Base-by-base conservation (phyloP, 345 rosid genomes). In the Lumnitzera littorea region DNA sequence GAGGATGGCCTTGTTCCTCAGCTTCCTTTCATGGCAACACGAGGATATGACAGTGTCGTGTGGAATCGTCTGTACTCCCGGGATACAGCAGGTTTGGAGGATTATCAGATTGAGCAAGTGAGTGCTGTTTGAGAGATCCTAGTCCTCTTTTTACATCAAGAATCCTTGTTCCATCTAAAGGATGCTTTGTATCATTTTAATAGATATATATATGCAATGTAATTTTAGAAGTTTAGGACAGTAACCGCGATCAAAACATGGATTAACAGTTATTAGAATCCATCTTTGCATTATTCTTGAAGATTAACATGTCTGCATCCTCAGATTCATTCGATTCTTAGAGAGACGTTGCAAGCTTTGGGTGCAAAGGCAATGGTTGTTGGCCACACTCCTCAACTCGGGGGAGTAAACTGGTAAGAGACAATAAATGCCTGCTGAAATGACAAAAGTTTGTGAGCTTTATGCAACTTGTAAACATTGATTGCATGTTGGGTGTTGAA, bases 281-380 rank as follows among this genome's bases (percentile, higher is more conserved):
- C 46, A 29, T 2, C 31, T 27, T 9, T 36, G 50, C 56, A 53
- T 11, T 3, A 43, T 50, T 51, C 24, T 53, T 58, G 59, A 51
- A 61, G 58, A 68, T 74, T 43, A 64, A 59, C 41, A 55, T 49
- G 11, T 31, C 52, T 55, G 17, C 48, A 23, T 74, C 15, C 61
- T 53, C 85, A 89, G 96, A 77, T 87, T 74, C 69, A 75, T 62
- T 68, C 72, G 17, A 56, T 80, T 70, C 96, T 92, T 24, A 63
- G 56, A 50, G 89, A 85, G 63, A 85, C 98, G 25, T 81, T 92
- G 62, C 74, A 69, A 68, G 76, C 87, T 16, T 60, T 85, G 12
- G 87, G 82, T 56, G 96, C 96, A 15, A 89, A 85, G 76, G 94
- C 80, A 11, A 87, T 92, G 96, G 96, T 92, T 63, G 96, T 92